Base-by-base conservation (phyloP, 768 basidiomycete species). In the Pleurotus tuber-regium region DNA sequence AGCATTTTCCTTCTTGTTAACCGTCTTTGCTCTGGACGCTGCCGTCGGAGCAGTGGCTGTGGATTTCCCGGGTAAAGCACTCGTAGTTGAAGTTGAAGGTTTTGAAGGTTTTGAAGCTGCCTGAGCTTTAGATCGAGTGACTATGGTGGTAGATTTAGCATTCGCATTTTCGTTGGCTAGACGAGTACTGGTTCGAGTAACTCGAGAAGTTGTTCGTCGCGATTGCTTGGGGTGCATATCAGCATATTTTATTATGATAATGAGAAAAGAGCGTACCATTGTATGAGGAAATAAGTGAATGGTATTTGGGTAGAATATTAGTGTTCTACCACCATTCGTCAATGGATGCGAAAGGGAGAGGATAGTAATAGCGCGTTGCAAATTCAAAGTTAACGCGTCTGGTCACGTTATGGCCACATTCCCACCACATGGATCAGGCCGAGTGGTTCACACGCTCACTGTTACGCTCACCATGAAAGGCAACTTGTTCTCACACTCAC, bases 1-100 rank as follows among this genome's bases (percentile, higher is more conserved):
- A n/a, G 43, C 43, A 30, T 54, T 55, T 38, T 52, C 54, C 46
- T 57, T 58, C 25, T 56, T 58, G 46, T 19, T 16, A 10, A 48
- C 46, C 29, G 23, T 16, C 23, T 23, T 48, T 6, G 46, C 46
- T 30, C 21, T 31, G 16, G 46, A 48, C 23, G 46, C 46, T 19
- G 46, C 46, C 14, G 46, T 48, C 2, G 29, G 28, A 29, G 46
- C 46, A 4, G 31, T 48, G n/a, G 46, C 46, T 9, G 29, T 48
- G n/a, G 46, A 33, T 21, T 48, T 48, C 14, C 46, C 46, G 12
- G 46, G 18, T 2, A 23, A 28, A 21, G 46, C 19, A 48, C 14
- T 36, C 16, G 28, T 33, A 3, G 30, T 11, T 19, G 29, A 21
- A 6, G n/a, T n/a, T n/a, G n/a, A n/a, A n/a, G n/a, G n/a, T n/a